These are phyloP conservation scores for Geosmithia putterillii DNA, from an alignment of 2,329 filamentous ascomycete genomes.

Conservation along the genomic window DNA sequence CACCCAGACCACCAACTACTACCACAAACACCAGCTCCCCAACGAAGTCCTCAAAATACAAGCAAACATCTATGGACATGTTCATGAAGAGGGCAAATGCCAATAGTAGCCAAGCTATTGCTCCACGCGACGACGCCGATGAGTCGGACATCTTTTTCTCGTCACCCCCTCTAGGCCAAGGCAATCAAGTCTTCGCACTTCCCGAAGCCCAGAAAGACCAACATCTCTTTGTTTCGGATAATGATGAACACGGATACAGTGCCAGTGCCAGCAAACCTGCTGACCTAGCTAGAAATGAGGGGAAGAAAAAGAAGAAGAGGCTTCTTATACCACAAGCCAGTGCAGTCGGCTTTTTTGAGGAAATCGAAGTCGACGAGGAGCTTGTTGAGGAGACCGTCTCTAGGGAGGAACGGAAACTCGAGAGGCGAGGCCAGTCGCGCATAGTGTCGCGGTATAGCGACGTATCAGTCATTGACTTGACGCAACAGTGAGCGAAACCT, in stretches of 20 bases:
- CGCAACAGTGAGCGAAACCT: neutral
- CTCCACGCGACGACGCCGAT: too few relatives aligned
- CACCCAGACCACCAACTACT: neutral
- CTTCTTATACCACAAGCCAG: slow-evolving; percentile 23
- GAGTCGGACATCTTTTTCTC: neutral
- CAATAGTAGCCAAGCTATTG: neutral
- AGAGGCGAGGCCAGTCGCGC: neutral
- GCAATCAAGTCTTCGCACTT: neutral
- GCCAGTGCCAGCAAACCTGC: too few relatives aligned
- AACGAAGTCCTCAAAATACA: slow-evolving; percentile 6
- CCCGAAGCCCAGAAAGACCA: neutral
- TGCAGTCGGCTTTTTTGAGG: slow-evolving; percentile 24
- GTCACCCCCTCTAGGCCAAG: neutral
- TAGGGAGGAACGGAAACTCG: neutral
- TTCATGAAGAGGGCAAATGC: slow-evolving; percentile 8
- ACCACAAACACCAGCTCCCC: neutral
- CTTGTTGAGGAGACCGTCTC: neutral
- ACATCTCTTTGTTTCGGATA: neutral
- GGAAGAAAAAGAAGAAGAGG: slow-evolving; percentile 17
- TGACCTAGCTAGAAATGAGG: too few relatives aligned
- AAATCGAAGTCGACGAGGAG: slow-evolving; percentile 1
- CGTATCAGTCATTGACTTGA: slow-evolving; percentile 4
- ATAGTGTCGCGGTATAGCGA: slow-evolving; percentile 3
- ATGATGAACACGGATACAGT: neutral
- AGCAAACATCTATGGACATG: slow-evolving; percentile 20